Conservation (phyloP, 768 basidiomycete genomes). For the Porphyrellus cyaneotinctus region DNA sequence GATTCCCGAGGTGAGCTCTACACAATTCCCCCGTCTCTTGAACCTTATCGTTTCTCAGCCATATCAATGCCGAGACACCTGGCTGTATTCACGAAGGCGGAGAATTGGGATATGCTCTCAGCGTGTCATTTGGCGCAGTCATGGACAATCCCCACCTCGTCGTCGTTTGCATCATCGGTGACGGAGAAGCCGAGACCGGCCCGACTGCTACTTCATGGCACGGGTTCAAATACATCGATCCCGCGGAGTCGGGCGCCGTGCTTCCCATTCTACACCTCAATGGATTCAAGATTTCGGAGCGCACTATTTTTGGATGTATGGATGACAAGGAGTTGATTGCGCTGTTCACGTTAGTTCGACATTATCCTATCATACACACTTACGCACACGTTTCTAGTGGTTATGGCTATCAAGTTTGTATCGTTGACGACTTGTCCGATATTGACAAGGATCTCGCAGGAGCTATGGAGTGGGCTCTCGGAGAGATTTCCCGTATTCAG, state of each 20-base stretch:
- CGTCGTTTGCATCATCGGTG: constrained; percentile 78
- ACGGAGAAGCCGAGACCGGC: constrained; percentile 82
- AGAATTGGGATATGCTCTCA: constrained; percentile 85
- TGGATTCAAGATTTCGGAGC: constrained; percentile 87
- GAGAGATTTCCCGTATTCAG: constrained; percentile 75
- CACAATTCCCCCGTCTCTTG: not conserved
- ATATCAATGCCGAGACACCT: constrained; percentile 81
- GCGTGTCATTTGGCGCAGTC: constrained; percentile 81
- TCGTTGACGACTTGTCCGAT: constrained; percentile 63
- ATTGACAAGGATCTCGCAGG: constrained; percentile 79
- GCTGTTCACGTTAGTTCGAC: constrained; percentile 56
- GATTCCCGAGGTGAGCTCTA: constrained; percentile 64
- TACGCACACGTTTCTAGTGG: constrained; percentile 39
- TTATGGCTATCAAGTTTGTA: constrained; percentile 85
- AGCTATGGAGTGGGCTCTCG: constrained; percentile 76
- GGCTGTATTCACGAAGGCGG: constrained; percentile 91
- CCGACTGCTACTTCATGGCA: constrained; percentile 83
- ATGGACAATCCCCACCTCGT: constrained; percentile 91
- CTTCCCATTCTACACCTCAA: constrained; percentile 89
- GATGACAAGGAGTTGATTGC: constrained; percentile 78
- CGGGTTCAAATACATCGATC: constrained; percentile 86
- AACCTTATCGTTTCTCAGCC: constrained; percentile 35
- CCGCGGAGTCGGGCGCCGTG: constrained; percentile 84
- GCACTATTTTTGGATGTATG: constrained; percentile 88
- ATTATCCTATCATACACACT: not conserved